Evolutionary conservation across 1,139 yeast genomes (phyloP).

Genomic region (Yamadazyma mexicana): DNA sequence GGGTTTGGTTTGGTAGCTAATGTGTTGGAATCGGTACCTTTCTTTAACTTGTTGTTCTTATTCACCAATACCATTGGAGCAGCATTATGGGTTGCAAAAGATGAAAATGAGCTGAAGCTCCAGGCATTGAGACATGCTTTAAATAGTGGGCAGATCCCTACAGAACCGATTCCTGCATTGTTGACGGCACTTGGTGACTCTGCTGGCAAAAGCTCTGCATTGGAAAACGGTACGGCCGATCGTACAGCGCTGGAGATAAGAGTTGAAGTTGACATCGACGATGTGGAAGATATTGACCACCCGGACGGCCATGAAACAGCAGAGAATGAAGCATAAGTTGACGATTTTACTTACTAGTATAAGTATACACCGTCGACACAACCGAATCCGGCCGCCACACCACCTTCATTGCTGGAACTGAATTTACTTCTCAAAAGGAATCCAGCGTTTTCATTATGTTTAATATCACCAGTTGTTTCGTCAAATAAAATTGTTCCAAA

Average conservation of each 20-base stretch:
- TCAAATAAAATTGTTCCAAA: constrained; percentile 84
- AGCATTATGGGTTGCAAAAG: constrained; percentile 64
- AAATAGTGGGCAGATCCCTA: constrained; percentile 2
- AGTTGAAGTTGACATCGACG: neutral
- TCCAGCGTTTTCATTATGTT: constrained; percentile 71
- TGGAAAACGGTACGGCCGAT: neutral
- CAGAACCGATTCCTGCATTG: no score
- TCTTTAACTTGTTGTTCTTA: constrained; percentile 58
- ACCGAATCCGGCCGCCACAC: constrained; percentile 98
- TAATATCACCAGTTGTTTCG: constrained; percentile 54
- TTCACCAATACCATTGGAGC: constrained; percentile 73
- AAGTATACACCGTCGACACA: constrained; percentile 79
- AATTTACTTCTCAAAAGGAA: constrained; percentile 87
- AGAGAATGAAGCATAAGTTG: neutral
- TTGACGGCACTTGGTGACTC: no score
- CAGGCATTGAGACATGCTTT: constrained; percentile 10
- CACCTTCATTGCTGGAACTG: constrained; percentile 89
- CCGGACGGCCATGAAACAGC: neutral
- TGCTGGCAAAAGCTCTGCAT: no score
- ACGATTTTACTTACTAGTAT: constrained; percentile 7
- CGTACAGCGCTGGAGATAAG: neutral
- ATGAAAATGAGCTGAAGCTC: constrained; percentile 20
- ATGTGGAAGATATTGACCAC: neutral
- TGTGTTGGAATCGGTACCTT: constrained; percentile 59
- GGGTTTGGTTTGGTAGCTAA: constrained; percentile 63